These are phyloP conservation scores for Scheffersomyces illinoinensis DNA, from an alignment of 1,139 yeast genomes.

Conservation along the genomic window DNA sequence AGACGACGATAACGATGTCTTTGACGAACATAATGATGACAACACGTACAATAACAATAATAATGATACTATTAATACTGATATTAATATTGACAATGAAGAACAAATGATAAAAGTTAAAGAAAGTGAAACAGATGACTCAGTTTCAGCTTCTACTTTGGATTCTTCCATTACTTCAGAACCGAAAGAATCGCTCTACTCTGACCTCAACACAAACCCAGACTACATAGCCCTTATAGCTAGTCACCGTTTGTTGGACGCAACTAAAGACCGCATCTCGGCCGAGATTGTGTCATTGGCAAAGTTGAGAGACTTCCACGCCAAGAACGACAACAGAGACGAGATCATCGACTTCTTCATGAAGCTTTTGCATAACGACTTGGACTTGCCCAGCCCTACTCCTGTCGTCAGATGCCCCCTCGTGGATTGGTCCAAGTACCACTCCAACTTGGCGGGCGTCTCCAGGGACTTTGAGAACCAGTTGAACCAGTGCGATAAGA, in stretches of 20 bases:
- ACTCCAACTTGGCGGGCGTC: conserved; percentile 14
- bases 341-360: conserved; percentile 30
- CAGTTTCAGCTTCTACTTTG: neutral
- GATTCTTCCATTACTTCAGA: neutral
- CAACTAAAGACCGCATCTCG: conserved; percentile 25
- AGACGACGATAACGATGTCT: conserved; percentile 28
- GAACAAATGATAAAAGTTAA: neutral
- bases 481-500: neutral
- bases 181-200: neutral
- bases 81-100: neutral
- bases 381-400: conserved; percentile 38
- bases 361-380: conserved; percentile 29
- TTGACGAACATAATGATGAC: conserved; percentile 1
- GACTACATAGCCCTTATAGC: conserved; percentile 43
- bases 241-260: conserved; percentile 31
- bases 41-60: conserved; percentile 1
- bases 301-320: conserved; percentile 15
- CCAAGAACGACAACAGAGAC: conserved; percentile 18
- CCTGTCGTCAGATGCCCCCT: conserved; percentile 37
- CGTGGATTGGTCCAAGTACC: conserved; percentile 40
- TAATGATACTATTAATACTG: neutral
- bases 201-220: conserved; percentile 29
- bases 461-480: conserved; percentile 9
- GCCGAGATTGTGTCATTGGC: conserved; percentile 37
- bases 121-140: neutral